A percentile compares a stretch with the other conserved stretches of the same genome.
phyloP scores from a whole-genome alignment of 2,329 filamentous ascomycete genomes.

The Hymenoscyphus infarciens region DNA sequence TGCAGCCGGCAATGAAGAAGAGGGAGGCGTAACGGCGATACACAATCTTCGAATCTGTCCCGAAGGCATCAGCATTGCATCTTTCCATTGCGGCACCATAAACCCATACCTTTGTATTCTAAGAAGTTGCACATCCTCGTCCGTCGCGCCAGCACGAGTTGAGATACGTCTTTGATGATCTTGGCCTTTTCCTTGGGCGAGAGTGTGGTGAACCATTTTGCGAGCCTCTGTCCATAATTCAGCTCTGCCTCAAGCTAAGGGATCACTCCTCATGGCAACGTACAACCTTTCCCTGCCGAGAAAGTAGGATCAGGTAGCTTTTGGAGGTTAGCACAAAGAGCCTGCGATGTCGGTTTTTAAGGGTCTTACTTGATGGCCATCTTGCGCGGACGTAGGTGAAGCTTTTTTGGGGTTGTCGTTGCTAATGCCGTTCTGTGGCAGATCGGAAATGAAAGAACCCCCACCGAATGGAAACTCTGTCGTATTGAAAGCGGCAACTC shows the following conservation, averaged over 20 bases:
- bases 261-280: conserved; percentile 40
- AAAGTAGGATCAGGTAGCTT: conserved; percentile 96
- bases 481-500: not conserved
- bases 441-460: not conserved
- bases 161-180: conserved; percentile 99
- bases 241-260: conserved; percentile 10
- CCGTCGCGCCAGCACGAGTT: conserved; percentile 89
- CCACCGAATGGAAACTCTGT: not conserved
- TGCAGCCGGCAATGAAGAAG: conserved; percentile 98
- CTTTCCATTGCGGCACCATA: not conserved
- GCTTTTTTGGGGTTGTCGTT: conserved; percentile 10
- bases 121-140: conserved; percentile 99
- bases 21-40: conserved; percentile 98
- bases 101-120: conserved; percentile 83
- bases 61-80: conserved; percentile 22
- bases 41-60: conserved; percentile 90
- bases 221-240: conserved; percentile 68
- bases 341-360: not conserved
- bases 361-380: conserved; percentile 51
- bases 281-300: conserved; percentile 98
- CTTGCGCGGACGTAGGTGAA: conserved; percentile 21
- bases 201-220: conserved; percentile 98
- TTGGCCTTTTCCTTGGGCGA: conserved; percentile 99
- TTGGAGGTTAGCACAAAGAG: conserved; percentile 21
- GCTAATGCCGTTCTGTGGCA: conserved; percentile 13